Evolutionary conservation across 1,284 basidiomycete genomes (phyloP), one percentile per base, ranked within the genome.

Genomic region (Trichosporon sp.): DNA sequence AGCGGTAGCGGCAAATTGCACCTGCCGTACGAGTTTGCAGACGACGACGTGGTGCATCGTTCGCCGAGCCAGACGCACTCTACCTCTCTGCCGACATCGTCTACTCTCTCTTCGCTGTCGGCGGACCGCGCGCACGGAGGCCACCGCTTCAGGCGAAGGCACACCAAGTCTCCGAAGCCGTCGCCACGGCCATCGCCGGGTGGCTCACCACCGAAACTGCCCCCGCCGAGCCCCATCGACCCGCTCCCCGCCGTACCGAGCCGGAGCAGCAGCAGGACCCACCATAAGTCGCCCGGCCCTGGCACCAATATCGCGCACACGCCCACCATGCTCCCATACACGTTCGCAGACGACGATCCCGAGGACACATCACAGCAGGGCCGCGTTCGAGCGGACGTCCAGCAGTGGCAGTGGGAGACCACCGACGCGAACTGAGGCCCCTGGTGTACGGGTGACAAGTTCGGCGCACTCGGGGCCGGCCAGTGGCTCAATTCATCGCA

Each of bases 161-260:
- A 54, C 25, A n/a, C 49, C 13, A 54, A 54, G 25, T 19, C 16
- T 25, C 49, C 25, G 16, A 29, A 29, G 16, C 49, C 49, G 14
- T 54, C 49, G 3, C 46, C 46, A 27, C 46, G 46, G 3, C 46
- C 46, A 4, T 52, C 46, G 25, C 46, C 46, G 13, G 13, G 14
- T 1, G 49, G 49, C 27, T n/a, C 10, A 2, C 25, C 49, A n/a
- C 49, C 49, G 2, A 54, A 54, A n/a, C 49, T 54, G 1, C 49
- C 49, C 27, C 49, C 49, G 49, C 49, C 49, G 25, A 54, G 49
- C 49, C 49, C 49, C 14, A 54, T 54, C 49, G 49, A 54, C 25
- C 49, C 49, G 2, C 49, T 54, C 14, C 49, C 49, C 14, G 25
- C 49, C 14, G 49, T 29, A 0, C 49, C 49, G 14, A 54, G 49